A percentile compares a stretch with the other conserved stretches of the same genome.
Evolutionary conservation across 164 flowering plant genomes (phyloP).

Genomic region (Stephania japonica): DNA sequence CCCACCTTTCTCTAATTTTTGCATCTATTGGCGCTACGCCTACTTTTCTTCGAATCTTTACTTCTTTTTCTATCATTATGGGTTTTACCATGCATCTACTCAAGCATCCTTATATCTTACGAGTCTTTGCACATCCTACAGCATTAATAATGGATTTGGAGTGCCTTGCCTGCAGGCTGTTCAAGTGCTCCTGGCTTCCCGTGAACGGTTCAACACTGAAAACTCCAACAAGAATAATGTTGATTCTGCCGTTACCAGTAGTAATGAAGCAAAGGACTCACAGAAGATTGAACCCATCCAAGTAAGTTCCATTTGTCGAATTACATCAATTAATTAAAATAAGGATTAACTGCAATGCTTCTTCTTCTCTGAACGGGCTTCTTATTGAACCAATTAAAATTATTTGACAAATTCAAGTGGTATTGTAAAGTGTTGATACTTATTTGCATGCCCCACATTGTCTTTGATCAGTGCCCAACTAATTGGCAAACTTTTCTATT

Average conservation of each 20-base stretch:
- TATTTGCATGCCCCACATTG: too few species aligned
- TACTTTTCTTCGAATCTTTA: too few species aligned
- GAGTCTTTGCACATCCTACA: neutral
- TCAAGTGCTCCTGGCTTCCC: conserved; percentile 54
- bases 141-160: neutral
- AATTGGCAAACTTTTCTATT: neutral
- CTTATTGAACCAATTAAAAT: too few species aligned
- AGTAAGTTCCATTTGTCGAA: conserved; percentile 33
- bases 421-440: too few species aligned
- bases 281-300: conserved; percentile 63
- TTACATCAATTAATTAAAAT: neutral
- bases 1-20: too few species aligned
- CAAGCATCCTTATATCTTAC: too few species aligned
- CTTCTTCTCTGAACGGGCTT: too few species aligned
- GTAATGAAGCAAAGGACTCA: conserved; percentile 14
- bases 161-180: conserved; percentile 56
- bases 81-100: too few species aligned
- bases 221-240: conserved; percentile 16
- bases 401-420: too few species aligned
- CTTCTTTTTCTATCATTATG: too few species aligned
- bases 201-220: conserved; percentile 41
- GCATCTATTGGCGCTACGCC: too few species aligned
- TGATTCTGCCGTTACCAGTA: conserved; percentile 20
- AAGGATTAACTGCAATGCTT: neutral
- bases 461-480: too few species aligned